A percentile compares a stretch with the other conserved stretches of the same genome.
These are phyloP conservation scores for Geosmithia putterillii DNA, from an alignment of 2,329 filamentous ascomycete species.

Conservation along the genomic window DNA sequence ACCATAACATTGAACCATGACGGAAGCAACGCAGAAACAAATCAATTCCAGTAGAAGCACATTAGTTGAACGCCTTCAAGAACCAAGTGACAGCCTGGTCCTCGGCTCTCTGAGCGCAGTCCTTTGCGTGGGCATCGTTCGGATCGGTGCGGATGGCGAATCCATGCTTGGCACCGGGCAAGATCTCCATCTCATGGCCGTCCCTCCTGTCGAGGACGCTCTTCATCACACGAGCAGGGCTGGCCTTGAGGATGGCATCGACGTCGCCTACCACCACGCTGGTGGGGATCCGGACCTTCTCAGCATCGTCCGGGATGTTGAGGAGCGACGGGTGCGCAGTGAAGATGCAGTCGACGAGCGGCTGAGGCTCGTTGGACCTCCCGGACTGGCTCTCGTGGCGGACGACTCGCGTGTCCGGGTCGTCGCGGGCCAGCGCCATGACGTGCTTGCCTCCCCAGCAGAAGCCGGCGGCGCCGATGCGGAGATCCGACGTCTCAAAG, in stretches of 20 bases:
- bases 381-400: constrained; percentile 7
- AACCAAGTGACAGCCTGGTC: constrained; percentile 25
- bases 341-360: constrained; percentile 35
- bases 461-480: constrained; percentile 42
- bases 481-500: constrained; percentile 6
- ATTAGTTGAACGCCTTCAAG: neutral
- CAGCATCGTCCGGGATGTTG: constrained; percentile 29
- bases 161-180: constrained; percentile 25
- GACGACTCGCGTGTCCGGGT: constrained; percentile 11
- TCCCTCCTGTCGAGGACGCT: constrained; percentile 16
- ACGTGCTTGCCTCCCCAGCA: constrained; percentile 50
- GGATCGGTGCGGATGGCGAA: constrained; percentile 23
- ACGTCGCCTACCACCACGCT: constrained; percentile 29
- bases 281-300: constrained; percentile 27
- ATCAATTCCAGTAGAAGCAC: neutral
- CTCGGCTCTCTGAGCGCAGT: constrained; percentile 23
- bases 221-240: constrained; percentile 16
- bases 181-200: constrained; percentile 13
- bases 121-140: constrained; percentile 17
- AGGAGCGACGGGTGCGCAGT: constrained; percentile 38
- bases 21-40: too few relatives aligned
- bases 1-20: neutral
- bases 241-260: constrained; percentile 22
- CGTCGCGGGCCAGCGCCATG: constrained; percentile 21
- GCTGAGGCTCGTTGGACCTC: constrained; percentile 9